Percentiles rank a stretch among this genome's conserved stretches.
Evolutionary conservation across 352 stramenopile species (phyloP).

Genomic region (Globisporangium apiculatum): DNA sequence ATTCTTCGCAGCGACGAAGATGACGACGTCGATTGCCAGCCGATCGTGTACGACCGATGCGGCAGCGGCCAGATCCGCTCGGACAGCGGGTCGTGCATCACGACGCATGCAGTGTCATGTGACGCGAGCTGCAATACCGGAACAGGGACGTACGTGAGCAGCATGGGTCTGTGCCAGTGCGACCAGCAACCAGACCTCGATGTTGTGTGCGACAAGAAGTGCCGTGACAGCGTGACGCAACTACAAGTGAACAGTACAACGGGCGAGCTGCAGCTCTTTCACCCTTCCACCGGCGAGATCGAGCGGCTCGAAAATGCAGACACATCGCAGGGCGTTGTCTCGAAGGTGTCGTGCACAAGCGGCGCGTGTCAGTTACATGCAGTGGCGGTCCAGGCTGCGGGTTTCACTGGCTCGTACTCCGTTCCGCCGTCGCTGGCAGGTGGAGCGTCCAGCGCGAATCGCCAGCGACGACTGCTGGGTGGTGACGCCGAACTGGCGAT

Average conservation of each 20-base stretch:
- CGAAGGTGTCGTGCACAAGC: constrained; percentile 40
- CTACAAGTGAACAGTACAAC: constrained; percentile 56
- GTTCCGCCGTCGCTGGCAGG: constrained; percentile 22
- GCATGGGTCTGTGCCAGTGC: constrained; percentile 85
- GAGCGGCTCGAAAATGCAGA: constrained; percentile 17
- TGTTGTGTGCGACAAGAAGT: constrained; percentile 72
- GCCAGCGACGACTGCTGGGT: background rate
- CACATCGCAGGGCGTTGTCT: constrained; percentile 25
- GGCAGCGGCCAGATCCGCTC: constrained; percentile 62
- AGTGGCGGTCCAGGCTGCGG: constrained; percentile 31
- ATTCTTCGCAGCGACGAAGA: constrained; percentile 79
- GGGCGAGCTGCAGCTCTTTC: constrained; percentile 49
- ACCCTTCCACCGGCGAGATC: constrained; percentile 30
- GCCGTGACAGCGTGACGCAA: constrained; percentile 39
- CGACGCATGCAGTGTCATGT: constrained; percentile 30
- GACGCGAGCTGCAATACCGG: constrained; percentile 57
- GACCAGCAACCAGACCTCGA: constrained; percentile 67
- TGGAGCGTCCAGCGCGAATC: constrained; percentile 14
- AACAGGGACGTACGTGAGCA: constrained; percentile 66
- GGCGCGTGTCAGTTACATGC: constrained; percentile 49
- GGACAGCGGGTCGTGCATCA: constrained; percentile 60
- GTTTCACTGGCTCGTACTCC: constrained; percentile 66
- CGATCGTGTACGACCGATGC: constrained; percentile 88
- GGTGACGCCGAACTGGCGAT: constrained; percentile 23
- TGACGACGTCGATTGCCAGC: constrained; percentile 86